Percentiles rank a stretch among this genome's conserved stretches.
Conservation (phyloP, 2,329 filamentous ascomycete genomes). For the Colletotrichum horii region DNA sequence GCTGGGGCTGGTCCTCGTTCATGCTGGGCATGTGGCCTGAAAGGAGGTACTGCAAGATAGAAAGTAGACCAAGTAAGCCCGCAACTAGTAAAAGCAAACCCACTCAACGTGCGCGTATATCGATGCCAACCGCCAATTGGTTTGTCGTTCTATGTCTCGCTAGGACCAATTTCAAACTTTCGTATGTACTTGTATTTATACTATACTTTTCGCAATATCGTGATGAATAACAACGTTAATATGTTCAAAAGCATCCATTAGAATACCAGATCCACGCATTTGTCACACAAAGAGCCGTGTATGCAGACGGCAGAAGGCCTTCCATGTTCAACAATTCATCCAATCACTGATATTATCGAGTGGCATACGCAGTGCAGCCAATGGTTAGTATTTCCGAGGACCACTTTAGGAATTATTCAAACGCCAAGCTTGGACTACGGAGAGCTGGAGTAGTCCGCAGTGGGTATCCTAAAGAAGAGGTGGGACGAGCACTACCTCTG, state of each 20-base stretch:
- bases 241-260: neutral
- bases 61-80: neutral
- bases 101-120: no score
- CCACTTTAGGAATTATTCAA: neutral
- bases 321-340: neutral
- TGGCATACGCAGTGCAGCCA: accelerated
- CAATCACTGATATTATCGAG: neutral
- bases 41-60: neutral
- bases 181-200: neutral
- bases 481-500: no score
- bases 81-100: accelerated
- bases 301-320: neutral
- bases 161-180: accelerated
- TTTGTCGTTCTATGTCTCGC: no score
- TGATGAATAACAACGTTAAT: no score
- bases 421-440: no score
- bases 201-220: no score
- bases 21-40: neutral
- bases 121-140: accelerated
- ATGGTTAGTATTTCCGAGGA: neutral
- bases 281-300: neutral
- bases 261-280: accelerated
- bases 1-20: neutral
- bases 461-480: no score
- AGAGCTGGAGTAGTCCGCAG: no score